Conservation (phyloP, 2,329 filamentous ascomycete species). For the Dissoconium aciculare region DNA sequence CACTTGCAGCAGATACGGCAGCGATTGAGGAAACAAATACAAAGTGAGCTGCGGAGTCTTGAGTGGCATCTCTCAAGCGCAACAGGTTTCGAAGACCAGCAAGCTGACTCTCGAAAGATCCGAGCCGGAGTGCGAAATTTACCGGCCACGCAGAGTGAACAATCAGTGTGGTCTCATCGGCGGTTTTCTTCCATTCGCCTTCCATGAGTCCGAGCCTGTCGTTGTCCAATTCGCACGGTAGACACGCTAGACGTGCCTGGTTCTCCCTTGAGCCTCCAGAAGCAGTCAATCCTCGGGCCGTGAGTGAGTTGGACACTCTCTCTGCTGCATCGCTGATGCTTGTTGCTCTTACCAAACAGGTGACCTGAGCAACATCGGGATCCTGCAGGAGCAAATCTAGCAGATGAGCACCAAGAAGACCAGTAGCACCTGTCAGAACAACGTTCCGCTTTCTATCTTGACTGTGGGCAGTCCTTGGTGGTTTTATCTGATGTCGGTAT, state of each 20-base stretch:
- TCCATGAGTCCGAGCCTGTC: constrained; percentile 34
- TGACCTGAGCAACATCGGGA: constrained; percentile 31
- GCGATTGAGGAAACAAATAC: constrained; percentile 34
- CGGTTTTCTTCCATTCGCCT: constrained; percentile 29
- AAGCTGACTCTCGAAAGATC: constrained; percentile 40
- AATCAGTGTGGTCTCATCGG: constrained; percentile 34
- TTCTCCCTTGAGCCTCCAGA: too few species aligned
- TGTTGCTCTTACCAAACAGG: constrained; percentile 42
- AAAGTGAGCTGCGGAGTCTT: constrained; percentile 22
- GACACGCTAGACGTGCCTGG: too few species aligned
- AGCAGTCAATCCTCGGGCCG: constrained; percentile 23
- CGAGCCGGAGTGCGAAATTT: constrained; percentile 45
- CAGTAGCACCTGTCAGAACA: constrained; percentile 37
- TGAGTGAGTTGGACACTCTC: constrained; percentile 33
- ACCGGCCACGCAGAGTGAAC: constrained; percentile 52
- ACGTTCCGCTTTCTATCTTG: constrained; percentile 11
- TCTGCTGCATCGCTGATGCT: constrained; percentile 28
- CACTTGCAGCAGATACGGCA: constrained; percentile 31
- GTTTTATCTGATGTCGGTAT: constrained; percentile 29
- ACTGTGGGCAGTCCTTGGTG: constrained; percentile 6
- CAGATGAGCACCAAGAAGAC: constrained; percentile 38
- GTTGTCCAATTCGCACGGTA: constrained; percentile 32
- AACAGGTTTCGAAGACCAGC: constrained; percentile 36
- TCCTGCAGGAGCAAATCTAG: constrained; percentile 31
- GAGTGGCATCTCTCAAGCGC: constrained; percentile 26